Base-by-base conservation (phyloP, 2,329 filamentous ascomycete species). In the Verticillium dahliae region DNA sequence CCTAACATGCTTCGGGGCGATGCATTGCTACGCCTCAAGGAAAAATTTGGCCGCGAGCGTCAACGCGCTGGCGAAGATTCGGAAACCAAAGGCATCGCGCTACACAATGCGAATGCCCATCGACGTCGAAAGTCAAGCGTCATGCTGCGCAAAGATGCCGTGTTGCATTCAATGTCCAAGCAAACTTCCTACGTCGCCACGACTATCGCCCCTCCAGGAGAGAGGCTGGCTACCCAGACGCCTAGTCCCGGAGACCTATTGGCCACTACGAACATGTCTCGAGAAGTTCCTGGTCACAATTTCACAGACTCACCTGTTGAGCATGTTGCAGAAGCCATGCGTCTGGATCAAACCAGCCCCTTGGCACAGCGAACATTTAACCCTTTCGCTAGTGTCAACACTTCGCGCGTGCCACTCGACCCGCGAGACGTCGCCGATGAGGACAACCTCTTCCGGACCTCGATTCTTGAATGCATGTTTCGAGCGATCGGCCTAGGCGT, bases 381-480 rank as follows among this genome's bases (percentile, higher is more conserved):
- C 64, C 85, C 85, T 0, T 88, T 88, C 63, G 73, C 80, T n/a
- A 34, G 15, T 7, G 77, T 77, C 2, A 81, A 81, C 62, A 77
- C 79, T 39, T 75, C 75, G 56, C 80, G 81, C 56, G 76, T 81
- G 38, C 77, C 78, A 6, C 75, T 85, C 35, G 89, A 92, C 68
- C 85, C 89, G 5, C 87, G 93, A 66, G 92, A 97, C 61, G 90
- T 90, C 0, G 78, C 92, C 7, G 91, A 97, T 66, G 95, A 98
- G 71, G 94, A 97, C 69, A 86, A 89, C 56, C 75, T 96, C 6
- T 98, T 99, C 74, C 84, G 96, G 50, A 88, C 92, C 62, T 96
- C 92, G 0, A 92, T 99, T 15, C 78, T 98, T 27, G 92, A 97
- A 67, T 98, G 95, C 71, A 96, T 99, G 78, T 94, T 97, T 75